phyloP scores from a whole-genome alignment of 495 filamentous ascomycete species.

The Penicillium ucsense region DNA sequence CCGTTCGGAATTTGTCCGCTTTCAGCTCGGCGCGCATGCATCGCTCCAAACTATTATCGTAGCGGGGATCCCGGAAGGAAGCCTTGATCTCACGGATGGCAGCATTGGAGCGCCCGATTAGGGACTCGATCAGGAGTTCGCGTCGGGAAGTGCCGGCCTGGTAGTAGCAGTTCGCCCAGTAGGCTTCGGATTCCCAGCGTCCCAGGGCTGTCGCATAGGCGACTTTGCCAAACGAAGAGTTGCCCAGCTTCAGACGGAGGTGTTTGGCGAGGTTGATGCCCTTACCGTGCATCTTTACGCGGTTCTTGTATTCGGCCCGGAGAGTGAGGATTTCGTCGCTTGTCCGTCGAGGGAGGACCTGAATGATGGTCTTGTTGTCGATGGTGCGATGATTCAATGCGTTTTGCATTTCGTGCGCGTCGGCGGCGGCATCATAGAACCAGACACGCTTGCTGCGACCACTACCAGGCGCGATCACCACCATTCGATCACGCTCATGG shows the following conservation, averaged over 20 bases:
- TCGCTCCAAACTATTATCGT: constrained; percentile 66
- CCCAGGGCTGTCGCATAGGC: constrained; percentile 87
- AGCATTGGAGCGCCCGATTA: constrained; percentile 79
- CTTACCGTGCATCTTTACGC: constrained; percentile 70
- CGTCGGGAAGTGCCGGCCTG: constrained; percentile 75
- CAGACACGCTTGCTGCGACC: constrained; percentile 39
- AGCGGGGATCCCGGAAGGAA: constrained; percentile 88
- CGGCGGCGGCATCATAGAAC: constrained; percentile 65
- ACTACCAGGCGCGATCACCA: constrained; percentile 23
- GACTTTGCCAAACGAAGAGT: constrained; percentile 74
- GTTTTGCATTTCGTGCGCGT: constrained; percentile 65
- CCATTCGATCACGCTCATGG: constrained; percentile 3
- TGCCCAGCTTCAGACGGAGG: constrained; percentile 65
- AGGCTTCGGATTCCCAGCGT: constrained; percentile 86
- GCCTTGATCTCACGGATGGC: constrained; percentile 89
- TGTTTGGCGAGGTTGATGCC: constrained; percentile 96
- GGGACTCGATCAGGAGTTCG: constrained; percentile 81
- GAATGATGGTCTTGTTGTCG: constrained; percentile 62
- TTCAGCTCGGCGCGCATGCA: constrained; percentile 89
- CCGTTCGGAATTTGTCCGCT: constrained; percentile 88
- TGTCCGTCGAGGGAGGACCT: constrained; percentile 73
- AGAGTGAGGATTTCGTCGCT: constrained; percentile 80
- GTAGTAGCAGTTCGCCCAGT: constrained; percentile 99
- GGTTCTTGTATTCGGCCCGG: constrained; percentile 78
- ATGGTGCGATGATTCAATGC: constrained; percentile 62